A percentile compares a stretch with the other conserved stretches of the same genome.
Evolutionary conservation across 2,329 filamentous ascomycete genomes (phyloP).

Genomic region (Penicillium sp.): DNA sequence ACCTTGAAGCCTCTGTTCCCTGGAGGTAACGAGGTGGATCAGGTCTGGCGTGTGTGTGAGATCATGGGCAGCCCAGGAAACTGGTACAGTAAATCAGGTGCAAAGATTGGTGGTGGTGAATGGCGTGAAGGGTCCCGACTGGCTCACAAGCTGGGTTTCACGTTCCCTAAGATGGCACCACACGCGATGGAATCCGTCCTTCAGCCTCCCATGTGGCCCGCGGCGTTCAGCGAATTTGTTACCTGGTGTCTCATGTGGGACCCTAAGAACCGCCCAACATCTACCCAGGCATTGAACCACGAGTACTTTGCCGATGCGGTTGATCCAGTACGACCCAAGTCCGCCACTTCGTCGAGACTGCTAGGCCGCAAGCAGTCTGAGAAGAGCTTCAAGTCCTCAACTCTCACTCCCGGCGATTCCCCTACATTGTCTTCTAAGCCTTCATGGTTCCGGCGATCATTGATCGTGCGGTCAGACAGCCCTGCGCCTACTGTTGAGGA

Average conservation of each 20-base stretch:
- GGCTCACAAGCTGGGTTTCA: constrained; percentile 95
- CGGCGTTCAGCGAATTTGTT: constrained; percentile 84
- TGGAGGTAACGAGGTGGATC: constrained; percentile 95
- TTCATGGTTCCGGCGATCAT: constrained; percentile 94
- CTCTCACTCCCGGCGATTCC: constrained; percentile 62
- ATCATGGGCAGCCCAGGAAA: constrained; percentile 99
- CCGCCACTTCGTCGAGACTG: constrained; percentile 71
- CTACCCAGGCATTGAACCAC: constrained; percentile 87
- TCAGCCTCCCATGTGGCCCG: constrained; percentile 85
- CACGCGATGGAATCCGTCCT: constrained; percentile 95
- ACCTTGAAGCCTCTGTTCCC: constrained; percentile 96
- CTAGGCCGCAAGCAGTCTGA: constrained; percentile 90
- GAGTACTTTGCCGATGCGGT: constrained; percentile 93
- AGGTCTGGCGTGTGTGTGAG: constrained; percentile 98
- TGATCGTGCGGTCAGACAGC: constrained; percentile 76
- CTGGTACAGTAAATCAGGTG: constrained; percentile 92
- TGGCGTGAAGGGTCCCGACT: constrained; percentile 94
- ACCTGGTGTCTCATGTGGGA: constrained; percentile 99
- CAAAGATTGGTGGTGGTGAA: constrained; percentile 86
- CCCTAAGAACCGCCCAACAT: constrained; percentile 85
- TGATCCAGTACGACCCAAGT: constrained; percentile 89
- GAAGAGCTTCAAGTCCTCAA: constrained; percentile 60
- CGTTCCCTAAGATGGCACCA: constrained; percentile 98
- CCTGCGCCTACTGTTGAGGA: constrained; percentile 58
- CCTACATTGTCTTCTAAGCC: constrained; percentile 72